Base-by-base conservation (phyloP, 441 rosid genomes). In the Sinapis alba region DNA sequence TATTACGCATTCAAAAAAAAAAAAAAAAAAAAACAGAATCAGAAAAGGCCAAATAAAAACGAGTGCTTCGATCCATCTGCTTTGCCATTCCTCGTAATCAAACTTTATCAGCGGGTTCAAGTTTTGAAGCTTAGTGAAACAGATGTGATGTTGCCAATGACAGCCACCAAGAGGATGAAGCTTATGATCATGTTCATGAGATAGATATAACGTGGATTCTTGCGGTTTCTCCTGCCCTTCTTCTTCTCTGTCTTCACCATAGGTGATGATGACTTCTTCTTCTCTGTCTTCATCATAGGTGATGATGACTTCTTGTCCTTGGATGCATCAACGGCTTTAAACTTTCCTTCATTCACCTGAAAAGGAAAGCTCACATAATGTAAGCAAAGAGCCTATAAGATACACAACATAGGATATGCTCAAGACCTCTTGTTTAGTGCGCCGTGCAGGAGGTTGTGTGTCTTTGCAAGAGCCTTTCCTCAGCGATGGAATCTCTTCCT, bases 341-440 rank as follows among this genome's bases (percentile, higher is more conserved):
- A 27, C 16, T 13, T 68, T 0, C 7, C 54, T 45, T 57, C 20
- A 5, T 77, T 77, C 54, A 70, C 43, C 75, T 76, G 67, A 8
- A 64, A 76, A 41, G 20, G 45, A 32, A 18, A 60, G n/a, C n/a
- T 8, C 28, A 68, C 26, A 66, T 30, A 13, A 7, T 27, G 71
- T 32, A 32, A 15, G 4, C 12, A 12, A 10, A 65, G 50, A 65
- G 47, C 26, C 6, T 65, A n/a, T 11, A 59, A 58, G 72, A 60
- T 32, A 59, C 2, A 5, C 34, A 27, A 7, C 4, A 63, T 4
- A 34, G 61, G 15, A 58, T 19, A 19, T 26, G 16, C 1, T 7
- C 27, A 45, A 30, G 10, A 68, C 79, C 79, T 75, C 34, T 61
- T 61, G 69, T 24, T 62, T 69, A 5, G 6, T 66, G 19, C 65